Evolutionary conservation across 495 filamentous ascomycete genomes (phyloP).

Genomic region (Penicillium ucsense): DNA sequence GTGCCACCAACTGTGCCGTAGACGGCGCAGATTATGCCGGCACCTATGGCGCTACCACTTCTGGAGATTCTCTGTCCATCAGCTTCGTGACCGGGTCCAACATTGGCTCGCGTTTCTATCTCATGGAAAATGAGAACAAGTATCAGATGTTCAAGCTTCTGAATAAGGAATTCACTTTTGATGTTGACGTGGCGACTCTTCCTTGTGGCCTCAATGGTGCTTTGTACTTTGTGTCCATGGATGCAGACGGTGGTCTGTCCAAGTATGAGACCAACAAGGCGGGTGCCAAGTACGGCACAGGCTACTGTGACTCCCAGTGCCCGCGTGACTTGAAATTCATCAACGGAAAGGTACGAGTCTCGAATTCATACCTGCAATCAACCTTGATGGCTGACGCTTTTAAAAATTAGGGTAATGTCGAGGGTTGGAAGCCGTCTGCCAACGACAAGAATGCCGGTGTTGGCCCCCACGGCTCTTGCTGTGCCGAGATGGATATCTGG

Average conservation of each 20-base stretch:
- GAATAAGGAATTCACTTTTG: slow-evolving; percentile 58
- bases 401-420: slow-evolving; percentile 34
- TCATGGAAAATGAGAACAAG: slow-evolving; percentile 42
- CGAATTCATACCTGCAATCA: slow-evolving; percentile 17
- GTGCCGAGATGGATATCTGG: slow-evolving; percentile 66
- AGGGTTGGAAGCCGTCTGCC: slow-evolving; percentile 46
- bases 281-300: slow-evolving; percentile 61
- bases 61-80: slow-evolving; percentile 42
- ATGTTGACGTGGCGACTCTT: slow-evolving; percentile 54
- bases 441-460: slow-evolving; percentile 51
- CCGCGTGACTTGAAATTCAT: slow-evolving; percentile 58
- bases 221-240: slow-evolving; percentile 60
- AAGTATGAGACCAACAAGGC: slow-evolving; percentile 49
- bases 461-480: slow-evolving; percentile 56
- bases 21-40: slow-evolving; percentile 50
- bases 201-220: slow-evolving; percentile 66
- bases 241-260: slow-evolving; percentile 47
- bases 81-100: slow-evolving; percentile 46
- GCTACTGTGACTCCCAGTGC: slow-evolving; percentile 71
- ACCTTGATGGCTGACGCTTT: slow-evolving; percentile 26
- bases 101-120: slow-evolving; percentile 50
- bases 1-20: slow-evolving; percentile 49
- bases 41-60: slow-evolving; percentile 47
- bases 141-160: slow-evolving; percentile 53
- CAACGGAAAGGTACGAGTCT: slow-evolving; percentile 36